Evolutionary conservation across 140 eudicot species (phyloP).

Genomic region (Erigeron philadelphicus): DNA sequence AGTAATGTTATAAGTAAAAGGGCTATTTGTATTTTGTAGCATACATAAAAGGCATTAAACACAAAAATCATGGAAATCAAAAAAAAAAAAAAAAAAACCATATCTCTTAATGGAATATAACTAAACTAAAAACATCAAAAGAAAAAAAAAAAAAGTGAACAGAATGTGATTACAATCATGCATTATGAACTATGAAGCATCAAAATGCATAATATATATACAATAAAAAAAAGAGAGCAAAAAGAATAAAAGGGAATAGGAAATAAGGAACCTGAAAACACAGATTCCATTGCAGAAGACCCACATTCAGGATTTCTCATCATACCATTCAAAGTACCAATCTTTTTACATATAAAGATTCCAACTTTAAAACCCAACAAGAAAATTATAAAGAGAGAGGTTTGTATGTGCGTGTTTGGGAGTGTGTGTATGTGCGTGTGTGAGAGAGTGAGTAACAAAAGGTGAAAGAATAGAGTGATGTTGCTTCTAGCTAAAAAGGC

Average conservation of each 20-base stretch:
- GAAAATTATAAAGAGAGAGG: neutral
- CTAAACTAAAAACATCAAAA: neutral
- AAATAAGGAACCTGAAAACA: slow-evolving; percentile 39
- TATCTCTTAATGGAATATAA: neutral
- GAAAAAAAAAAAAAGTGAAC: neutral
- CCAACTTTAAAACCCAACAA: neutral
- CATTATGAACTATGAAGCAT: slow-evolving; percentile 17
- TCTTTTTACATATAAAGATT: slow-evolving; percentile 14
- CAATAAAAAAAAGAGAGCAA: neutral
- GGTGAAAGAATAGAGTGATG: neutral
- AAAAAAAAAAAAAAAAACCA: slow-evolving; percentile 1
- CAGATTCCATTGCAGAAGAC: slow-evolving; percentile 46
- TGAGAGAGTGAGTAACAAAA: slow-evolving; percentile 20
- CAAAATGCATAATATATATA: neutral
- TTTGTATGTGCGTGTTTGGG: neutral
- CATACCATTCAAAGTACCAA: slow-evolving; percentile 28
- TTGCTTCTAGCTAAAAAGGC: neutral
- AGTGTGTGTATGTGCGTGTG: slow-evolving; percentile 5
- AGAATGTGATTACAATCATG: slow-evolving; percentile 25
- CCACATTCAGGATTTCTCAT: slow-evolving; percentile 35
- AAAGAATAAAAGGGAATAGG: neutral
- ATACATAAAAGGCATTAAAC: slow-evolving; percentile 27
- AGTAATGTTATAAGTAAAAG: slow-evolving; percentile 5
- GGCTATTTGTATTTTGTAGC: neutral
- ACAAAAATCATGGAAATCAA: slow-evolving; percentile 18